phyloP scores from a whole-genome alignment of 2,329 filamentous ascomycete species.

The Emergomyces africanus region DNA sequence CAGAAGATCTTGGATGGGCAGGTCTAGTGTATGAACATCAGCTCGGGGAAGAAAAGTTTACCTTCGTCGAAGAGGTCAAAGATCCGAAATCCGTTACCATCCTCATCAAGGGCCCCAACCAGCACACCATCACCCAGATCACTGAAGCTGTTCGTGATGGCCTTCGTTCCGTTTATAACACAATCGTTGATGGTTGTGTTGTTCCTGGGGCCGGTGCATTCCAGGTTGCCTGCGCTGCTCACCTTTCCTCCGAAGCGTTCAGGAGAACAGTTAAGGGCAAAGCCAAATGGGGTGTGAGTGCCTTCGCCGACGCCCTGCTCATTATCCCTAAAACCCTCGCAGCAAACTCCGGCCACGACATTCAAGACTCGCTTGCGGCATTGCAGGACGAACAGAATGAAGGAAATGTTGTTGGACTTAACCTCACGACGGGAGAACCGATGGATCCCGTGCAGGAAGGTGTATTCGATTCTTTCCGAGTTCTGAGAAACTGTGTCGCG shows the following conservation, averaged over 20 bases:
- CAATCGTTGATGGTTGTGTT: constrained; percentile 95
- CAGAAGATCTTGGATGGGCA: constrained; percentile 87
- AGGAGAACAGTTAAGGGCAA: constrained; percentile 91
- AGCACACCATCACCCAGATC: constrained; percentile 92
- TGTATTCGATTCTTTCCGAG: constrained; percentile 92
- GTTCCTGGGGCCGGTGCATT: constrained; percentile 91
- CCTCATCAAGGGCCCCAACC: constrained; percentile 94
- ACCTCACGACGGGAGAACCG: constrained; percentile 73
- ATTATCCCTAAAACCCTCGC: constrained; percentile 96
- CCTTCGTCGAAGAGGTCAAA: constrained; percentile 97
- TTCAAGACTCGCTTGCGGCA: constrained; percentile 81
- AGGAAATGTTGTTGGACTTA: constrained; percentile 74
- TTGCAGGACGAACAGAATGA: constrained; percentile 78
- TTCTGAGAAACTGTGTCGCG: constrained; percentile 83
- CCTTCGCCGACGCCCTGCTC: constrained; percentile 87
- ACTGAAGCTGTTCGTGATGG: constrained; percentile 94
- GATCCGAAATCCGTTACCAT: constrained; percentile 96
- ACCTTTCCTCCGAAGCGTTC: constrained; percentile 78
- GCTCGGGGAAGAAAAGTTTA: constrained; percentile 97
- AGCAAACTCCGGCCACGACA: constrained; percentile 89
- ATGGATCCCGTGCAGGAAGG: constrained; percentile 93
- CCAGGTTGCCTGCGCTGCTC: constrained; percentile 82
- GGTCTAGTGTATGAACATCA: constrained; percentile 95
- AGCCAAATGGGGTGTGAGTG: constrained; percentile 88
- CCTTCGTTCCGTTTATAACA: constrained; percentile 94